Percentiles rank a stretch among this genome's conserved stretches.
Conservation (phyloP, 345 rosid genomes). For the Rhodomyrtus tomentosa region DNA sequence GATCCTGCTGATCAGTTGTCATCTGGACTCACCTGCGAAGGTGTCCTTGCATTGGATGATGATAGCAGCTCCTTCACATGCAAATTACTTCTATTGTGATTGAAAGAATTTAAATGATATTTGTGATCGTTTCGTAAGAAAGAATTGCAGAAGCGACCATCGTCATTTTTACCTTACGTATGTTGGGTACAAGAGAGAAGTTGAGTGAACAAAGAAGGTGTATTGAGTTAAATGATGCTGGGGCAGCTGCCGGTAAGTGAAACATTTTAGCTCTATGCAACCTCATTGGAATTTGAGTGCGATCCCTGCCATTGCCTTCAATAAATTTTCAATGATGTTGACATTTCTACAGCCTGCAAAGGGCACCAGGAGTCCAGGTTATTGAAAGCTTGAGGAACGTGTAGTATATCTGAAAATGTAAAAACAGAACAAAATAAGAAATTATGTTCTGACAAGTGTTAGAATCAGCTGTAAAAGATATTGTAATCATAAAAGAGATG, state of each 20-base stretch:
- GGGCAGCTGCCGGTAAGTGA: constrained; percentile 30
- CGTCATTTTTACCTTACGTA: constrained; percentile 1
- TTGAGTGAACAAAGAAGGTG: too few species aligned
- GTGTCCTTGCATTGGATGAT: background rate
- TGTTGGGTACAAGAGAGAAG: constrained; percentile 4
- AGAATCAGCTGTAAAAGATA: too few species aligned
- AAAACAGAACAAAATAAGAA: background rate
- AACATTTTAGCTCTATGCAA: background rate
- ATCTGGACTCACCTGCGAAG: constrained; percentile 28
- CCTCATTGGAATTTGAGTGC: background rate
- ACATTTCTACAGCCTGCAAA: constrained; percentile 16
- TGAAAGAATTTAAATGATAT: background rate
- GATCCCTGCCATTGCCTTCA: background rate
- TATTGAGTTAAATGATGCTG: background rate
- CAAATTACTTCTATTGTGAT: background rate
- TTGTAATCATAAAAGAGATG: too few species aligned
- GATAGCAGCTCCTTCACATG: background rate
- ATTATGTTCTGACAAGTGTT: background rate
- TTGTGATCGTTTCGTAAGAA: background rate
- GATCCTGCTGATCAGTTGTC: constrained; percentile 28
- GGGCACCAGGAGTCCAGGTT: constrained; percentile 17
- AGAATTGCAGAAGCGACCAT: background rate
- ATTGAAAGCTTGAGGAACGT: constrained; percentile 23
- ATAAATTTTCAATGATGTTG: background rate
- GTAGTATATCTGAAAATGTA: background rate